These are phyloP conservation scores for Plasmopara viticola DNA, from an alignment of 352 stramenopile species.

Conservation along the genomic window DNA sequence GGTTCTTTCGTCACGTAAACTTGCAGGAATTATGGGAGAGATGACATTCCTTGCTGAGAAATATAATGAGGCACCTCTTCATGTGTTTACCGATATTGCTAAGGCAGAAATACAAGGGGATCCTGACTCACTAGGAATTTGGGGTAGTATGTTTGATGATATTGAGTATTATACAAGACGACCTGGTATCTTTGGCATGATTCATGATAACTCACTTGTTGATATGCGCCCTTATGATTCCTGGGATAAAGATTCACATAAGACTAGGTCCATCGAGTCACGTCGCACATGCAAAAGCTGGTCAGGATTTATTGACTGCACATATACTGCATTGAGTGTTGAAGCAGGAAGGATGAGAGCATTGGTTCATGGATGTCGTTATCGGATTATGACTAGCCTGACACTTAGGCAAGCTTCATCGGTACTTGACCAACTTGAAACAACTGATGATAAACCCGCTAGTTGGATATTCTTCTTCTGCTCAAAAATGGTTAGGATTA, in stretches of 20 bases:
- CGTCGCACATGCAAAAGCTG: not conserved
- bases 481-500: not conserved
- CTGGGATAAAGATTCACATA: not conserved
- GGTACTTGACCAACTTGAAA: not conserved
- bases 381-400: not conserved
- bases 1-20: not conserved
- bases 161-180: not conserved
- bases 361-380: conserved; percentile 1
- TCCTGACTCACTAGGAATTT: not conserved
- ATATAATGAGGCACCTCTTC: not conserved
- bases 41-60: not conserved
- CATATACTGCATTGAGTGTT: not conserved
- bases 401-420: not conserved
- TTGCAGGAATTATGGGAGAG: not conserved
- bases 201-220: not conserved
- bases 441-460: not conserved
- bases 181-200: not conserved
- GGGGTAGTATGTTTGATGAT: not conserved
- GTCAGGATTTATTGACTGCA: not conserved
- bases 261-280: not conserved
- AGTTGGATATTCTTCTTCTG: not conserved
- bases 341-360: not conserved
- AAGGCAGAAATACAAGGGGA: not conserved
- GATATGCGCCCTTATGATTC: not conserved
- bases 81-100: not conserved